A percentile compares a stretch with the other conserved stretches of the same genome.
Conservation (phyloP, 768 basidiomycete species). For the Stropharia rugosoannulata region DNA sequence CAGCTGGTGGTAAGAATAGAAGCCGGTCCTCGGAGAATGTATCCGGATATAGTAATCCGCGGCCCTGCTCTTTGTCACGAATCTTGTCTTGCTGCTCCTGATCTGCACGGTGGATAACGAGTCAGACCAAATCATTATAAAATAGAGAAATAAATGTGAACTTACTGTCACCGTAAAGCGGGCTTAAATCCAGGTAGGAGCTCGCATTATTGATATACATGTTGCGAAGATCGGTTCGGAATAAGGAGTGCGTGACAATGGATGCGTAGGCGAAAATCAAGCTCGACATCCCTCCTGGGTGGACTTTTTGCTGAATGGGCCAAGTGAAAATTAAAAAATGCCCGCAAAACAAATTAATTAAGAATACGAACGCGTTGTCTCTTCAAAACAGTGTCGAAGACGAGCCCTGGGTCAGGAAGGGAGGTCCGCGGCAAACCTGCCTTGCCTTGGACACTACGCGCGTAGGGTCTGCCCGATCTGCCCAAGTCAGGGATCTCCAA, state of each 20-base stretch:
- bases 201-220: constrained; percentile 49
- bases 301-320: constrained; percentile 30
- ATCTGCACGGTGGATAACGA: constrained; percentile 22
- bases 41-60: constrained; percentile 54
- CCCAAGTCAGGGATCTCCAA: constrained; percentile 44
- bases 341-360: not conserved
- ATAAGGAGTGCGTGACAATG: constrained; percentile 60
- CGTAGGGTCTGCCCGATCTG: constrained; percentile 49
- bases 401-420: constrained; percentile 54
- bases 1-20: constrained; percentile 51
- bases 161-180: constrained; percentile 52
- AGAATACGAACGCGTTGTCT: constrained; percentile 19
- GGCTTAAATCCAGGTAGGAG: constrained; percentile 57
- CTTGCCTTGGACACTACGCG: constrained; percentile 48
- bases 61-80: constrained; percentile 45
- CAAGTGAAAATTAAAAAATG: not conserved
- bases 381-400: constrained; percentile 63
- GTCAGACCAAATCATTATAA: not conserved
- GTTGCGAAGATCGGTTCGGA: constrained; percentile 44
- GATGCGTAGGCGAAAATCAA: constrained; percentile 68
- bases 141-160: not conserved
- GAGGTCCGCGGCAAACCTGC: constrained; percentile 36
- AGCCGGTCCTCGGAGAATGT: constrained; percentile 53
- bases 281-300: constrained; percentile 58
- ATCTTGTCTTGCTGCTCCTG: constrained; percentile 38